These are phyloP conservation scores for Podospora sp. DNA, from an alignment of 495 filamentous ascomycete genomes.

Conservation along the genomic window DNA sequence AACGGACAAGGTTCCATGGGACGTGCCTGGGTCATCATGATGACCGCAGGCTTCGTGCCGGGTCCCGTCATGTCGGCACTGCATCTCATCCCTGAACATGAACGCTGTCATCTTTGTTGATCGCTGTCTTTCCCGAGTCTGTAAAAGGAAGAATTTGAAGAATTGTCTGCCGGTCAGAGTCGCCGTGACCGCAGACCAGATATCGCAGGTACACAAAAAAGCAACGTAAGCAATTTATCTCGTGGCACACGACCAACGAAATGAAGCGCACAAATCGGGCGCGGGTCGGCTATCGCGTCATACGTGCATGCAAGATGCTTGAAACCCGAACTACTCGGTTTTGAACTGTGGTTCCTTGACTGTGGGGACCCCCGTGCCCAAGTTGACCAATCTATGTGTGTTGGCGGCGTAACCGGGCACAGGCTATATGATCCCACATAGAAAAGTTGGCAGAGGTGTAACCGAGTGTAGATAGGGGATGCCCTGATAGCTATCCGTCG, in stretches of 20 bases:
- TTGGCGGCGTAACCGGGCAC: neutral
- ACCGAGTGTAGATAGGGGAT: no score
- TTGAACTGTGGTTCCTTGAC: neutral
- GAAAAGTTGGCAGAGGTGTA: neutral
- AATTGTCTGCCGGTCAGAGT: neutral
- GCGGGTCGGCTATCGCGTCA: neutral
- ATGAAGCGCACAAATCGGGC: neutral
- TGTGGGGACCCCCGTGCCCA: no score
- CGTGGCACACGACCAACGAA: conserved; percentile 1
- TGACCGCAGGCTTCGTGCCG: no score
- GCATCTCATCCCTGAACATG: no score
- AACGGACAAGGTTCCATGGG: no score
- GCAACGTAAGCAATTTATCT: conserved; percentile 3
- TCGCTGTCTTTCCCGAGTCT: no score
- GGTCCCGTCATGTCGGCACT: no score
- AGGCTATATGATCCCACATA: neutral
- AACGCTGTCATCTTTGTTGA: no score
- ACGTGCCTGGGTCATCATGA: no score
- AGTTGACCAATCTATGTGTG: neutral
- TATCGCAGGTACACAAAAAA: neutral
- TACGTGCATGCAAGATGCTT: neutral
- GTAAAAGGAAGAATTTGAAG: no score
- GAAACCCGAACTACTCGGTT: neutral
- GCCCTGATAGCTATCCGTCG: no score
- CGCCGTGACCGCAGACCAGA: neutral